Base-by-base conservation (phyloP, 306 rosid genomes). In the Quercus bicolor region DNA sequence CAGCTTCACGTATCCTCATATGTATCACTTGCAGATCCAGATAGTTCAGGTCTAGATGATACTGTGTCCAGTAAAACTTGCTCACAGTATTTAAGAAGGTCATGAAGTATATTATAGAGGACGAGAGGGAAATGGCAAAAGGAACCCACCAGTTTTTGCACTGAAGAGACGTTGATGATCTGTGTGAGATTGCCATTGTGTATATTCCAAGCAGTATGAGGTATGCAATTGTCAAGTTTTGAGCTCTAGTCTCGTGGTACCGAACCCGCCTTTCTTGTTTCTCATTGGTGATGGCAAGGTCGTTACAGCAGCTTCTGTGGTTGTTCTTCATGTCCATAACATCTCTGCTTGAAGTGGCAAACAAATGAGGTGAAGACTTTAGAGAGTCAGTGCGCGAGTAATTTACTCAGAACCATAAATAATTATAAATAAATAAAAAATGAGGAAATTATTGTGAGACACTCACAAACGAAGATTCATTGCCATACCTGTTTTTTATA, bases 31-130 rank as follows among this genome's bases (percentile, higher is more conserved):
- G 60, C 68, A 0, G 62, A 31, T 76, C 72, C 43, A 76, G 28
- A 5, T 31, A 62, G 52, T 43, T 76, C 5, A 76, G 2, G 16
- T 76, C 79, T 29, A 76, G 55, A 18, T 62, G 2, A 52, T 45
- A 76, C 48, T 28, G 73, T 18, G 15, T 19, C 72, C 52, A 8
- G 6, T 76, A 76, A 64, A 76, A 61, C 72, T 21, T 76, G 23
- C 1, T 48, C n/a, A 76, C 61, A 0, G 61, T 61, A 2, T 76
- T 61, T 26, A 76, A 14, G 34, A 76, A 61, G 34, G 61, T 8
- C 18, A 76, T 51, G 55, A 76, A 76, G 52, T 43, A 62, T 28
- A 76, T 29, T 18, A 76, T 6, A 18, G 72, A 62, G 19, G 21
- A 37, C 1, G 13, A 8, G 34, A 76, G 62, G 55, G 55, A 16